Conservation (phyloP, 345 rosid genomes). For the Cardamine chenopodiifolia region DNA sequence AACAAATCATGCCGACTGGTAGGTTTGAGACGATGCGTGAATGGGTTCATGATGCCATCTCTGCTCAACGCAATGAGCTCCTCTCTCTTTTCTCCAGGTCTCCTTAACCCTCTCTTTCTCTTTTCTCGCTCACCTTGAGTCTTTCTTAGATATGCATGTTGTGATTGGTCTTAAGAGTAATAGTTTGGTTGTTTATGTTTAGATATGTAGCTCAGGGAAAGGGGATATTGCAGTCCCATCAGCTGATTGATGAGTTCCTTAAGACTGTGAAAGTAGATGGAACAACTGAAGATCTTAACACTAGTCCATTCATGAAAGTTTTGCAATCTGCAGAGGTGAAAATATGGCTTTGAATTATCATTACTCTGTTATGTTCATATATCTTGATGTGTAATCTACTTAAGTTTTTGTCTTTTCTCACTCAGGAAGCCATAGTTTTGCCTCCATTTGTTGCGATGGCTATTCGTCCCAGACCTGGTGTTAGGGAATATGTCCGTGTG, state of each 20-base stretch:
- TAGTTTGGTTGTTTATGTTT: background rate
- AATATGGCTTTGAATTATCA: background rate
- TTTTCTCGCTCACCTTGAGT: too few relatives aligned
- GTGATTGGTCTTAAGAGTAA: background rate
- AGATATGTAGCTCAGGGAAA: conserved; percentile 57
- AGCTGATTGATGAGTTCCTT: conserved; percentile 49
- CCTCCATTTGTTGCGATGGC: conserved; percentile 94
- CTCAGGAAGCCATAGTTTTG: conserved; percentile 87
- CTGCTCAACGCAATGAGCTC: conserved; percentile 54
- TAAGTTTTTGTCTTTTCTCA: background rate
- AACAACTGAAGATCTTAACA: conserved; percentile 45
- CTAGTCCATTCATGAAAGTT: conserved; percentile 50
- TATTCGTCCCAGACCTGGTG: conserved; percentile 97
- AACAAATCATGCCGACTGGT: conserved; percentile 34
- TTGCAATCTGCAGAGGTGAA: conserved; percentile 54
- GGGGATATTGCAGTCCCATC: conserved; percentile 59
- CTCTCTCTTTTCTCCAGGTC: conserved; percentile 65
- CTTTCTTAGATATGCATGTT: conserved; percentile 18
- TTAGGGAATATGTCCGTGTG: conserved; percentile 91
- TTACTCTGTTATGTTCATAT: background rate
- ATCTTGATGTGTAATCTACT: background rate
- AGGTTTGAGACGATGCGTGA: conserved; percentile 52
- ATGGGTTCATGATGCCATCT: conserved; percentile 50
- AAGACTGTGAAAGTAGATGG: conserved; percentile 45
- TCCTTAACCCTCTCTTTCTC: background rate